A percentile compares a stretch with the other conserved stretches of the same genome.
Evolutionary conservation across 768 basidiomycete genomes (phyloP).

Genomic region (Mycena olivaceomarginata): DNA sequence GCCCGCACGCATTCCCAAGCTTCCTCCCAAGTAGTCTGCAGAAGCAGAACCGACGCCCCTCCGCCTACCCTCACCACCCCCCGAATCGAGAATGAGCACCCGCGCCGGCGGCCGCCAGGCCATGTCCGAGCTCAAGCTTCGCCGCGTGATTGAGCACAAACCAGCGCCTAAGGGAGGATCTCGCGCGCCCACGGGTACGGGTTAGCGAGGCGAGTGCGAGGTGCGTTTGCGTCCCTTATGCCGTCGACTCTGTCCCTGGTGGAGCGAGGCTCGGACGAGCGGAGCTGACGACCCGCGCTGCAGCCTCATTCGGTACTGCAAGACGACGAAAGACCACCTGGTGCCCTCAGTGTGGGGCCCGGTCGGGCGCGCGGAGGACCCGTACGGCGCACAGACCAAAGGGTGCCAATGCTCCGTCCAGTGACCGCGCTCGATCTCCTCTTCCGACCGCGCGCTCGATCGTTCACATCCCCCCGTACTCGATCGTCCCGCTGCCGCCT

Average conservation of each 20-base stretch:
- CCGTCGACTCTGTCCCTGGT: no score
- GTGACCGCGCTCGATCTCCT: slow-evolving; percentile 51
- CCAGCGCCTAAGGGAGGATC: slow-evolving; percentile 91
- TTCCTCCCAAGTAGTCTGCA: no score
- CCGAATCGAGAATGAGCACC: slow-evolving; percentile 68
- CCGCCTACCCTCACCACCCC: neutral
- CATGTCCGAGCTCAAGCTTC: slow-evolving; percentile 98
- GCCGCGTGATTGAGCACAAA: slow-evolving; percentile 97
- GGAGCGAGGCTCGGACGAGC: no score
- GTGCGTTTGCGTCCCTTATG: slow-evolving; percentile 63
- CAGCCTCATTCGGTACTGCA: slow-evolving; percentile 94
- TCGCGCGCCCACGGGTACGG: slow-evolving; percentile 88
- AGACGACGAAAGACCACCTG: slow-evolving; percentile 61
- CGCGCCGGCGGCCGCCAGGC: slow-evolving; percentile 85
- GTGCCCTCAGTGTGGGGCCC: slow-evolving; percentile 98
- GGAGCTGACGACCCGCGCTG: no score
- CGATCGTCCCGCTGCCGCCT: neutral
- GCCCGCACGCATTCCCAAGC: no score
- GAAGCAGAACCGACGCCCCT: neutral
- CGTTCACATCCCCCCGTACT: neutral
- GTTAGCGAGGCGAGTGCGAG: slow-evolving; percentile 95
- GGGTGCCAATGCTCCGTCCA: slow-evolving; percentile 76
- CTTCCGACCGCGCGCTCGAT: neutral
- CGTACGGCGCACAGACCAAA: slow-evolving; percentile 86
- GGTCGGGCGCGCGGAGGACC: slow-evolving; percentile 91